phyloP scores from a whole-genome alignment of 345 rosid genomes.

The Boechera divaricarpa region DNA sequence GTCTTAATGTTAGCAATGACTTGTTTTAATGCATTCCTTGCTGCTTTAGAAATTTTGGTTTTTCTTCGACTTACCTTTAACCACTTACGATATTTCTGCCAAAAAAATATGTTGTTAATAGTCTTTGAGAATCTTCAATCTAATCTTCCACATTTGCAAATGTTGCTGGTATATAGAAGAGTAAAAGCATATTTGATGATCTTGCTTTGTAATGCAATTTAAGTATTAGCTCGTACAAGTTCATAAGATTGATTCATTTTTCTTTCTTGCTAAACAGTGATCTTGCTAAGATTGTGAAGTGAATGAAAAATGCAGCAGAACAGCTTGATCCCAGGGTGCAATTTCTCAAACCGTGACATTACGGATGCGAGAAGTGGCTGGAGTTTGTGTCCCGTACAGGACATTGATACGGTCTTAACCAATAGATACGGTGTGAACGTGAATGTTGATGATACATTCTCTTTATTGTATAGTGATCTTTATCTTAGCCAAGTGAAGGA shows the following conservation, averaged over 20 bases:
- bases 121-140: not conserved
- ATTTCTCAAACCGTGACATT: slow-evolving; percentile 34
- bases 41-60: slow-evolving; percentile 20
- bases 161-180: not conserved
- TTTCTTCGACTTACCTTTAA: slow-evolving; percentile 6
- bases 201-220: slow-evolving; percentile 10
- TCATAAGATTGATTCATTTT: not conserved
- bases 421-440: slow-evolving; percentile 38
- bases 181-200: not conserved
- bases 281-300: slow-evolving; percentile 40
- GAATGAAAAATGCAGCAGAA: slow-evolving; percentile 47
- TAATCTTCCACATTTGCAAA: not conserved
- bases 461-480: slow-evolving; percentile 33
- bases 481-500: slow-evolving; percentile 48
- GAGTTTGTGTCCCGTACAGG: slow-evolving; percentile 41
- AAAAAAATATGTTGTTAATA: not conserved
- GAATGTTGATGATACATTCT: slow-evolving; percentile 41
- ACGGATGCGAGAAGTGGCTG: slow-evolving; percentile 38
- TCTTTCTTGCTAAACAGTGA: slow-evolving; percentile 27
- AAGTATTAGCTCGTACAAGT: slow-evolving; percentile 31
- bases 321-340: slow-evolving; percentile 42
- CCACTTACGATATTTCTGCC: not conserved
- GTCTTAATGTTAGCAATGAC: slow-evolving; percentile 12
- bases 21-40: not conserved
- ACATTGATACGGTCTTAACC: slow-evolving; percentile 40